Evolutionary conservation across 805 yeast genomes (phyloP).

Genomic region (Lachancea sp.): DNA sequence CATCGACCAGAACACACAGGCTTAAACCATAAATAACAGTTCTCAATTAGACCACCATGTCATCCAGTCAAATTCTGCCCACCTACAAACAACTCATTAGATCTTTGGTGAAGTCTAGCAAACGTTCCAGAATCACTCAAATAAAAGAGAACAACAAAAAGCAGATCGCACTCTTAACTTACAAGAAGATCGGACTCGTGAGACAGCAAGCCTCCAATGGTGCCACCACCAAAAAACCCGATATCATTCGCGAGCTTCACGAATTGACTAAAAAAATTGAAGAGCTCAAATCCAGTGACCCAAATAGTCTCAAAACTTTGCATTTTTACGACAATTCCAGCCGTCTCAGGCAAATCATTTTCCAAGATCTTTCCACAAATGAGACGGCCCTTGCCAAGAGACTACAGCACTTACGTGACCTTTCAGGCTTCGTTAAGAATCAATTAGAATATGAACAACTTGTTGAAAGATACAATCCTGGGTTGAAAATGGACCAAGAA

Average conservation of each 20-base stretch:
- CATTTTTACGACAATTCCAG: constrained; percentile 16
- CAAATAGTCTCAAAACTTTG: constrained; percentile 12
- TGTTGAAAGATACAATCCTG: constrained; percentile 82
- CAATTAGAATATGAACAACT: constrained; percentile 76
- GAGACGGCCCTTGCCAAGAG: constrained; percentile 6
- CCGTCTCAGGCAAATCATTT: constrained; percentile 12
- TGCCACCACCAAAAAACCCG: neutral
- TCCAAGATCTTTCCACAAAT: constrained; percentile 6
- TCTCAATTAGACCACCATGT: neutral
- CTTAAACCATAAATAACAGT: no score
- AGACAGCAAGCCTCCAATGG: constrained; percentile 13
- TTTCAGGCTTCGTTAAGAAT: constrained; percentile 54
- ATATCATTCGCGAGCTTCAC: constrained; percentile 9
- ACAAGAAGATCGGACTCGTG: constrained; percentile 18
- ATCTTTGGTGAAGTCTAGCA: constrained; percentile 19
- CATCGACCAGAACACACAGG: no score
- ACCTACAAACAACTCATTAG: constrained; percentile 19
- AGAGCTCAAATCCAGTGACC: constrained; percentile 11
- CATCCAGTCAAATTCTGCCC: neutral
- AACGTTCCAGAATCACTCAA: constrained; percentile 18
- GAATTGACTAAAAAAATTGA: constrained; percentile 15
- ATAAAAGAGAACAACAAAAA: constrained; percentile 15
- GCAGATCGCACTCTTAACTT: constrained; percentile 21
- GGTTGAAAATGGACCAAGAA: constrained; percentile 65
- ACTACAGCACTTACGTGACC: constrained; percentile 45